Percentiles rank a stretch among this genome's conserved stretches.
phyloP scores from a whole-genome alignment of 768 basidiomycete genomes.

The Collybia mongolica region DNA sequence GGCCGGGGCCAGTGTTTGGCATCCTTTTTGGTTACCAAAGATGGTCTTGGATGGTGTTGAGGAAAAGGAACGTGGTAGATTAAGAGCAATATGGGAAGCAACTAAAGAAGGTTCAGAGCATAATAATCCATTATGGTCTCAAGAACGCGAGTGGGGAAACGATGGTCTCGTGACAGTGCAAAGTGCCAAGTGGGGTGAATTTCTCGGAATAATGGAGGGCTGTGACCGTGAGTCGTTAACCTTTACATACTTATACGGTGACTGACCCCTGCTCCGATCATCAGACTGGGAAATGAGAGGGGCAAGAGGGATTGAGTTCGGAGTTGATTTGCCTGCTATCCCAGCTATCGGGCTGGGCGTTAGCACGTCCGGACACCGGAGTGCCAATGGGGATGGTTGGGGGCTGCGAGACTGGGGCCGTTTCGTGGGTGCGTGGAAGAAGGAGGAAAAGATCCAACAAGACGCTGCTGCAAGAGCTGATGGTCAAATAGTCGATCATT shows the following conservation, averaged over 20 bases:
- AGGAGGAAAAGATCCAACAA: slow-evolving; percentile 43
- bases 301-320: slow-evolving; percentile 72
- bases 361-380: slow-evolving; percentile 8
- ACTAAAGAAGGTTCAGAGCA: slow-evolving; percentile 3
- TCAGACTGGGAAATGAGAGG: slow-evolving; percentile 92
- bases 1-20: slow-evolving; percentile 69
- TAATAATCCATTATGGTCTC: slow-evolving; percentile 42
- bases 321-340: slow-evolving; percentile 55
- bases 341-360: slow-evolving; percentile 40
- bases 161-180: slow-evolving; percentile 92
- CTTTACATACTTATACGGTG: neutral
- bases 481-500: slow-evolving; percentile 2
- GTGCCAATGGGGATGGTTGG: slow-evolving; percentile 35
- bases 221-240: slow-evolving; percentile 62
- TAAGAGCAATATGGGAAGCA: slow-evolving; percentile 36
- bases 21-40: slow-evolving; percentile 97
- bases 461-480: slow-evolving; percentile 24
- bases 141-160: slow-evolving; percentile 72
- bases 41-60: slow-evolving; percentile 89
- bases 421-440: slow-evolving; percentile 62
- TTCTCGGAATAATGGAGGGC: slow-evolving; percentile 84
- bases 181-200: slow-evolving; percentile 95
- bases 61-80: slow-evolving; percentile 47
- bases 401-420: slow-evolving; percentile 61
- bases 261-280: neutral